Conservation (phyloP, 805 yeast genomes). For the Blastobotrys peoriensis region DNA sequence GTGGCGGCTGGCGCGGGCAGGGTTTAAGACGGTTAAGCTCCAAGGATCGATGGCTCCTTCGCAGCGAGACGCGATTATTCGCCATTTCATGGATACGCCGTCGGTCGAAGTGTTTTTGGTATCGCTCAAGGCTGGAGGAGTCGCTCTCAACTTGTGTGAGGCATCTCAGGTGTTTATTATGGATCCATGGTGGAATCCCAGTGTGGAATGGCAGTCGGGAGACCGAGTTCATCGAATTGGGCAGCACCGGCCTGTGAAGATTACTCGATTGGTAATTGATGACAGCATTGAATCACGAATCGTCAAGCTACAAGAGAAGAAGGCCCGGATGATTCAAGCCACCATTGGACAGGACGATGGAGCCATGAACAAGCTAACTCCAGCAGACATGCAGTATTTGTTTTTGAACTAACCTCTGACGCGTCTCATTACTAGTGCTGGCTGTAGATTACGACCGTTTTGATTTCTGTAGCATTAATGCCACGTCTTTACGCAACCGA, state of each 20-base stretch:
- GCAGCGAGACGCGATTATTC: conserved; percentile 87
- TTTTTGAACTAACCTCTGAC: conserved; percentile 69
- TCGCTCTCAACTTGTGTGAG: conserved; percentile 91
- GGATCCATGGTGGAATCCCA: conserved; percentile 99
- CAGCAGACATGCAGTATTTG: conserved; percentile 91
- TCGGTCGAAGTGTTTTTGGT: conserved; percentile 90
- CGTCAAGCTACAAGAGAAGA: conserved; percentile 92
- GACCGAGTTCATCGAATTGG: conserved; percentile 98
- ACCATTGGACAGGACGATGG: conserved; percentile 89
- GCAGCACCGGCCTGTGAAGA: conserved; percentile 88
- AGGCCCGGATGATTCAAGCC: conserved; percentile 97
- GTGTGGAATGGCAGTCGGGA: conserved; percentile 97
- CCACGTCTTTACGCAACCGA: too few relatives aligned
- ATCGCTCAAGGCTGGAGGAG: conserved; percentile 97
- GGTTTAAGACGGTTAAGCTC: conserved; percentile 86
- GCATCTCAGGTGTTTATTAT: conserved; percentile 93
- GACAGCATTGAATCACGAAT: conserved; percentile 96
- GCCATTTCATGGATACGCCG: conserved; percentile 87
- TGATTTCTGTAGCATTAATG: too few relatives aligned
- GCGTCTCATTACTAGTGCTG: too few relatives aligned
- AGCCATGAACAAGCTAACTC: conserved; percentile 82
- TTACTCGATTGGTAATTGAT: conserved; percentile 88
- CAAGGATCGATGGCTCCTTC: conserved; percentile 97
- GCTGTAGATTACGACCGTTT: too few relatives aligned
- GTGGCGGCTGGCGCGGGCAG: conserved; percentile 92